phyloP scores from a whole-genome alignment of 2,329 filamentous ascomycete genomes.

The Tolypocladium tundrense region DNA sequence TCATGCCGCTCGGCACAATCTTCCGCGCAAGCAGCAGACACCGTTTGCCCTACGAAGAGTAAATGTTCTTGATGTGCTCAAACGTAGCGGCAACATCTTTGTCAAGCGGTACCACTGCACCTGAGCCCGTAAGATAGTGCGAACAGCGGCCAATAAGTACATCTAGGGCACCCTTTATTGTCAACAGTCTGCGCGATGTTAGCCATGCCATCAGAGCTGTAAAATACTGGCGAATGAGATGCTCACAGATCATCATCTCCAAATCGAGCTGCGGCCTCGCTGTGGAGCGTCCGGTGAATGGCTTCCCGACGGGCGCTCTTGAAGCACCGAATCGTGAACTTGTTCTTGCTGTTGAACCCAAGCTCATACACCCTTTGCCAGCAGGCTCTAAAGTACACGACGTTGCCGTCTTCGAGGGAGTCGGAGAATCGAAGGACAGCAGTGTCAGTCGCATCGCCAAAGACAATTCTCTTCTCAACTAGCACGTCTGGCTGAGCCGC shows the following conservation, averaged over 20 bases:
- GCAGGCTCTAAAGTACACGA: slow-evolving; percentile 46
- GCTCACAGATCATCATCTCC: slow-evolving; percentile 25
- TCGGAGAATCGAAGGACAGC: slow-evolving; percentile 66
- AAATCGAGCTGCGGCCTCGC: slow-evolving; percentile 22
- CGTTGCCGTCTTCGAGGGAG: slow-evolving; percentile 38
- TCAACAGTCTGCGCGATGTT: slow-evolving; percentile 36
- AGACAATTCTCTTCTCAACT: slow-evolving; percentile 51
- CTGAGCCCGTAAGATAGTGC: slow-evolving; percentile 44
- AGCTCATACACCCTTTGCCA: slow-evolving; percentile 60
- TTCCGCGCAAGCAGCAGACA: slow-evolving; percentile 59
- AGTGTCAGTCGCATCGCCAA: slow-evolving; percentile 68
- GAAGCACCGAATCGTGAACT: slow-evolving; percentile 64
- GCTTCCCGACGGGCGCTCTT: slow-evolving; percentile 26
- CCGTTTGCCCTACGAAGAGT: slow-evolving; percentile 58
- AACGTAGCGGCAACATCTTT: slow-evolving; percentile 32
- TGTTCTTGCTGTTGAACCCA: slow-evolving; percentile 75
- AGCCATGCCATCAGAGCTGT: not conserved
- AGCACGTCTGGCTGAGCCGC: slow-evolving; percentile 49
- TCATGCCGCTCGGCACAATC: slow-evolving; percentile 29
- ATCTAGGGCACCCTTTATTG: slow-evolving; percentile 73
- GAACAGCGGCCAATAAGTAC: slow-evolving; percentile 57
- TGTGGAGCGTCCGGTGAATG: slow-evolving; percentile 25
- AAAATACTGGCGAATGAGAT: not conserved
- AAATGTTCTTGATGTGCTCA: slow-evolving; percentile 53
- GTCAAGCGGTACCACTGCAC: slow-evolving; percentile 40